A percentile compares a stretch with the other conserved stretches of the same genome.
Conservation (phyloP, 2,329 filamentous ascomycete species). For the Metarhizium brunneum region DNA sequence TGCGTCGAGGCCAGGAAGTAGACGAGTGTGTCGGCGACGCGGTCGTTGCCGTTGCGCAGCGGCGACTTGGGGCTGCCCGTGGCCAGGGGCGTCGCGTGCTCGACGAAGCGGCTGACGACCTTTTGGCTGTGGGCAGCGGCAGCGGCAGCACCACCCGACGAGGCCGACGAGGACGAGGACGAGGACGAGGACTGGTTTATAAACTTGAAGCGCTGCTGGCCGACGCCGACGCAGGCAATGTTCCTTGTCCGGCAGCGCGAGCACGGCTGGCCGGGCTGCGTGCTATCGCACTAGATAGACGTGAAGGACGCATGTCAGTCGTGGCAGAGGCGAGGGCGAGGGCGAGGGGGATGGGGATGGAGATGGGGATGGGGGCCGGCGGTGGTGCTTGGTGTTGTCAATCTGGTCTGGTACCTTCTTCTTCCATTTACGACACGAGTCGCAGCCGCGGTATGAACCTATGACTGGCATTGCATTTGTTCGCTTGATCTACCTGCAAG, state of each 20-base stretch:
- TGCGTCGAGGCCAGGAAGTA: not conserved
- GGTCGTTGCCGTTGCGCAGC: not conserved
- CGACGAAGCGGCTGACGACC: not conserved
- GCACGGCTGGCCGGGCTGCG: not conserved
- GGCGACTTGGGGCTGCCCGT: not conserved
- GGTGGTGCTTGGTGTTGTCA: not conserved
- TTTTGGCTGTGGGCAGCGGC: not conserved
- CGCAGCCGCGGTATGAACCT: not conserved
- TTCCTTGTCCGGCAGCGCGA: not conserved
- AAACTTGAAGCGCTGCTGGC: not conserved
- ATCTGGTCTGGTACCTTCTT: not conserved
- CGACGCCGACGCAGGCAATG: not conserved
- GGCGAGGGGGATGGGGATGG: not conserved
- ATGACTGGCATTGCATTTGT: not conserved
- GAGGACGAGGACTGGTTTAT: not conserved
- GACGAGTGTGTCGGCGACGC: not conserved
- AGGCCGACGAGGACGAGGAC: not conserved
- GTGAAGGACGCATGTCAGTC: not conserved
- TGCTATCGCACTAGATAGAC: not conserved
- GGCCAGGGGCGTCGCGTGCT: not conserved
- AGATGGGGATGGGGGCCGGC: not conserved
- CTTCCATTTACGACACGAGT: not conserved
- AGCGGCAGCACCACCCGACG: not conserved
- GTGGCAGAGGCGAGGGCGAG: too few relatives aligned
- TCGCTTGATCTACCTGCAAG: not conserved